phyloP scores from a whole-genome alignment of 2,329 filamentous ascomycete species.

The Epichloe elymi region DNA sequence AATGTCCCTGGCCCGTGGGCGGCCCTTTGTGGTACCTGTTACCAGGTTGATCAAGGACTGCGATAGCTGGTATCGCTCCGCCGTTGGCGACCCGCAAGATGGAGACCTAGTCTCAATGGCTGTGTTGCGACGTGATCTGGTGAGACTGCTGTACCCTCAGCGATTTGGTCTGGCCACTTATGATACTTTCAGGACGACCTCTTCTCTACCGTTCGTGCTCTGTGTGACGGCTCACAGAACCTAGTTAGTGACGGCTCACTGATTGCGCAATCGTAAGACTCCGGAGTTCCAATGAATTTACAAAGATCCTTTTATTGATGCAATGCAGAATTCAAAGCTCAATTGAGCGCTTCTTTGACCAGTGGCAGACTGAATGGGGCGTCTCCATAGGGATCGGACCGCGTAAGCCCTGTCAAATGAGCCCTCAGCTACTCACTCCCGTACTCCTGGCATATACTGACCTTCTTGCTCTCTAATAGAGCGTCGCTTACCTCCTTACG shows the following conservation, averaged over 20 bases:
- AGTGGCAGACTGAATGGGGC: slow-evolving; percentile 52
- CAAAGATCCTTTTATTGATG: neutral
- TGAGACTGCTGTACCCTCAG: slow-evolving; percentile 17
- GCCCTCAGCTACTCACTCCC: too few species aligned
- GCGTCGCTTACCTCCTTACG: slow-evolving; percentile 52
- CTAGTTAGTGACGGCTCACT: slow-evolving; percentile 35
- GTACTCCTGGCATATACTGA: neutral
- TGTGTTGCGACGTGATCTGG: slow-evolving; percentile 53
- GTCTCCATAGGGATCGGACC: slow-evolving; percentile 39
- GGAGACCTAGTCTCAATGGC: slow-evolving; percentile 61
- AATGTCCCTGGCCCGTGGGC: slow-evolving; percentile 56
- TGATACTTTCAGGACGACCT: slow-evolving; percentile 31
- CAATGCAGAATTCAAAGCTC: slow-evolving; percentile 34
- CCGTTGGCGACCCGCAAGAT: slow-evolving; percentile 52
- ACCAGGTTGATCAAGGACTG: slow-evolving; percentile 54
- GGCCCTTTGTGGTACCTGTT: slow-evolving; percentile 54
- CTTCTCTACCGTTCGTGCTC: slow-evolving; percentile 41
- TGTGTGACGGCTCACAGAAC: slow-evolving; percentile 45
- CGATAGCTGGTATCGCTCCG: slow-evolving; percentile 54
- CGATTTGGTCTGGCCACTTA: too few species aligned
- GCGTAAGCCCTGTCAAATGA: slow-evolving; percentile 19
- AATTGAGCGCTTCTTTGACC: slow-evolving; percentile 52
- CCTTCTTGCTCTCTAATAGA: slow-evolving; percentile 11
- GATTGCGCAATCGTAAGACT: slow-evolving; percentile 33
- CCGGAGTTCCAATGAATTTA: too few species aligned